Conservation (phyloP, 2,329 filamentous ascomycete genomes). For the Botrytis deweyae region DNA sequence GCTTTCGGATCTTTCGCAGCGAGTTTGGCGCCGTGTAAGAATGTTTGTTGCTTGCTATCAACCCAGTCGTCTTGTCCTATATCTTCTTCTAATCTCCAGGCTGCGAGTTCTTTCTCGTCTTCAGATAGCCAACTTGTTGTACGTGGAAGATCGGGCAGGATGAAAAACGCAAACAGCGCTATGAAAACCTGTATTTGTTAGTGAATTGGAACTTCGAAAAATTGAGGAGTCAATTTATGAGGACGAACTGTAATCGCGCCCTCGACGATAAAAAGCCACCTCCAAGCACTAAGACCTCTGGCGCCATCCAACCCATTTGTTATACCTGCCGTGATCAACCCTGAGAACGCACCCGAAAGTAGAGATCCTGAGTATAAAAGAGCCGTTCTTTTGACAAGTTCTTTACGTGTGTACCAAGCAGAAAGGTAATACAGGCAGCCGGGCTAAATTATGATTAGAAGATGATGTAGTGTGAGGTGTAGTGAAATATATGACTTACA, state of each 20-base stretch:
- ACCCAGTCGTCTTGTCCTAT: slow-evolving; percentile 22
- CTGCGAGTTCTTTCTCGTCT: slow-evolving; percentile 47
- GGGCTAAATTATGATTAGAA: slow-evolving; percentile 16
- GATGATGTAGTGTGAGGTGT: background rate
- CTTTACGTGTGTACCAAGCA: slow-evolving; percentile 46
- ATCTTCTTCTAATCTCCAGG: slow-evolving; percentile 23
- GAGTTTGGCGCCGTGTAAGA: slow-evolving; percentile 17
- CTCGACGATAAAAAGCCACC: slow-evolving; percentile 53
- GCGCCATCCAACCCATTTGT: slow-evolving; percentile 47
- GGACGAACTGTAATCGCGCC: slow-evolving; percentile 43
- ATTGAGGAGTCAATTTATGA: no score
- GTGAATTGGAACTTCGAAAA: background rate
- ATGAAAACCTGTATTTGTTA: slow-evolving; percentile 13
- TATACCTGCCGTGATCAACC: slow-evolving; percentile 50
- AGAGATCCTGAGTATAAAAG: slow-evolving; percentile 48
- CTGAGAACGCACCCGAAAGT: slow-evolving; percentile 51
- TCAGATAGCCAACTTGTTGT: slow-evolving; percentile 52
- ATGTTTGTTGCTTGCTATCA: slow-evolving; percentile 18
- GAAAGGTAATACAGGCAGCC: slow-evolving; percentile 26
- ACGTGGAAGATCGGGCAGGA: slow-evolving; percentile 54
- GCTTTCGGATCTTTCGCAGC: slow-evolving; percentile 17
- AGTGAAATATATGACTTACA: slow-evolving; percentile 35
- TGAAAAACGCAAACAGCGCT: slow-evolving; percentile 28
- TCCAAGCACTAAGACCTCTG: slow-evolving; percentile 50
- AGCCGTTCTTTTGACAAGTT: slow-evolving; percentile 47